These are phyloP conservation scores for Aspergillus terreus DNA, from an alignment of 2,329 filamentous ascomycete species.

Conservation along the genomic window DNA sequence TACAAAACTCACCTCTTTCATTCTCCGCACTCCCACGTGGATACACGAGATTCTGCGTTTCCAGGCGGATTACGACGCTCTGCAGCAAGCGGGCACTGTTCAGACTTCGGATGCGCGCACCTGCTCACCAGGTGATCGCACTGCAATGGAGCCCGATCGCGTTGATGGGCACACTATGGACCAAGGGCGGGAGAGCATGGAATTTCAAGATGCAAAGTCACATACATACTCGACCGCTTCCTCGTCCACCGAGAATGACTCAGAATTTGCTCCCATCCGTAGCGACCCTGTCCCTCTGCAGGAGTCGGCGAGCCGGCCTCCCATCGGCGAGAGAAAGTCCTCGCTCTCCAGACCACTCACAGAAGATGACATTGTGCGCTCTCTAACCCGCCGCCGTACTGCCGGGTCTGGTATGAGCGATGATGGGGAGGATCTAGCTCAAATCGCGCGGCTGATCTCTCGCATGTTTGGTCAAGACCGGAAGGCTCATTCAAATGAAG, in stretches of 20 bases:
- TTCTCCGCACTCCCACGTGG: too few species aligned
- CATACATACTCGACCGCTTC: neutral
- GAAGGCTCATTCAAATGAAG: slow-evolving; percentile 64
- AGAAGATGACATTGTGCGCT: slow-evolving; percentile 16
- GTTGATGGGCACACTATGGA: too few species aligned
- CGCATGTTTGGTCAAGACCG: slow-evolving; percentile 66
- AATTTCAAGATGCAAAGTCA: neutral
- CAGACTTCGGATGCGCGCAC: neutral
- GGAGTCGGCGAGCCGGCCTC: neutral
- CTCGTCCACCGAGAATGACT: neutral
- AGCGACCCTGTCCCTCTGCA: neutral
- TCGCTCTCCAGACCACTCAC: slow-evolving; percentile 5
- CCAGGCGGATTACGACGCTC: too few species aligned
- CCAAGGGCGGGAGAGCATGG: too few species aligned
- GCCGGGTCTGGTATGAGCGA: slow-evolving; percentile 16
- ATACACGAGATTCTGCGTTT: too few species aligned
- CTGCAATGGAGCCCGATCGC: neutral
- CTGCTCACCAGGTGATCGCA: too few species aligned
- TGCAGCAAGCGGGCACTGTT: neutral
- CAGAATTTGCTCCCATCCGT: neutral
- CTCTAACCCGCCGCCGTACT: slow-evolving; percentile 24
- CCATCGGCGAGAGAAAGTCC: neutral
- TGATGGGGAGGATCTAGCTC: slow-evolving; percentile 27
- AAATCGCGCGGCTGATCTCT: slow-evolving; percentile 54
- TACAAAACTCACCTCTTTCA: too few species aligned